Conservation (phyloP, 345 rosid genomes). For the Camelina hispida region DNA sequence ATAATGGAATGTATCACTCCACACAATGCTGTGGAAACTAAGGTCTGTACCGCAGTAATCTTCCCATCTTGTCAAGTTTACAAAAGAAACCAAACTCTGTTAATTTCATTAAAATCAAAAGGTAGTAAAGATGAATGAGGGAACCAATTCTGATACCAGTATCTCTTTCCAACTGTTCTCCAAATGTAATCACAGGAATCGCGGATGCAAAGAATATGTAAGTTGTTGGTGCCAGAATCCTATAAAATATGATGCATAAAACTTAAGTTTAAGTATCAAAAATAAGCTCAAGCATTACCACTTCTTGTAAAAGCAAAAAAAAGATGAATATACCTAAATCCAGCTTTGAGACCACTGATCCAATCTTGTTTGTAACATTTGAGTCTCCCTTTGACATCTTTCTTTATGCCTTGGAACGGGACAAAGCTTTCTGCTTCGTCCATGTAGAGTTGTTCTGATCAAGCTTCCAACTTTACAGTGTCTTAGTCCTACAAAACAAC, state of each 20-base stretch:
- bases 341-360: constrained; percentile 80
- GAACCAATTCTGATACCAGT: constrained; percentile 56
- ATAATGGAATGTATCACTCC: constrained; percentile 83
- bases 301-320: not conserved
- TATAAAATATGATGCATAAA: constrained; percentile 11
- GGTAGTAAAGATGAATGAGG: not conserved
- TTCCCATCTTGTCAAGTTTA: constrained; percentile 65
- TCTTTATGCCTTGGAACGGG: constrained; percentile 84
- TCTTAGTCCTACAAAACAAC: constrained; percentile 16
- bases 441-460: constrained; percentile 41
- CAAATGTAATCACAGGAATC: constrained; percentile 90
- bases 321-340: constrained; percentile 61
- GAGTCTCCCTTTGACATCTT: constrained; percentile 77
- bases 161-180: constrained; percentile 89
- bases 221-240: constrained; percentile 97
- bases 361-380: constrained; percentile 94
- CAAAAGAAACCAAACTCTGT: constrained; percentile 25
- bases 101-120: constrained; percentile 16
- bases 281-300: constrained; percentile 16
- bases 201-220: constrained; percentile 97
- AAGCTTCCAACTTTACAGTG: constrained; percentile 25
- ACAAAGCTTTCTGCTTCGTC: constrained; percentile 83
- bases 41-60: constrained; percentile 89
- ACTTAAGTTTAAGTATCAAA: not conserved
- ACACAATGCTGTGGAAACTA: constrained; percentile 91